Evolutionary conservation across 495 filamentous ascomycete genomes (phyloP), one percentile per base, ranked within the genome.

Genomic region (Xylaria sp.): DNA sequence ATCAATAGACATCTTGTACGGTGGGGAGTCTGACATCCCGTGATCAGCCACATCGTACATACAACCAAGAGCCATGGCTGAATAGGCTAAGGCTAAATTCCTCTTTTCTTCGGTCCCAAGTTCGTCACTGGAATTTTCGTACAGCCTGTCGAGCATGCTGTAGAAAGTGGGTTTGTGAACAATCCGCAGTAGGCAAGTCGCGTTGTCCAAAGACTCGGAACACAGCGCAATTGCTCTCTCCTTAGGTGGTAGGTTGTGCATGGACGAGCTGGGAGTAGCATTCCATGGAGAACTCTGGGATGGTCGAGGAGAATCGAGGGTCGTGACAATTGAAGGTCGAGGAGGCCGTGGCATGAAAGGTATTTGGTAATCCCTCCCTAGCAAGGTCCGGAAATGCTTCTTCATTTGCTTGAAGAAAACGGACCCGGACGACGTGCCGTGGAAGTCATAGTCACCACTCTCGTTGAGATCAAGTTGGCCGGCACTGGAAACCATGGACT

Each of bases 401-500:
- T 93, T 90, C 86, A 99, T 89, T 46, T 92, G 89, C 72, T 88
- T 85, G 62, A 97, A 86, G 80, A 97, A 98, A 70, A 93, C 91
- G 58, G 95, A 85, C 0, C 96, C 94, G 5, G 96, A 99, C 0
- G 95, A 97, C 70, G 93, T 93, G 50, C 96, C 96, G 77, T 96
- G 93, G 74, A 97, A 99, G 77, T 98, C 96, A 90, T 93, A 97
- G 73, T 97, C 87, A 24, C 95, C 95, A 73, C 90, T 88, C 73
- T 99, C 96, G 78, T 97, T 95, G 21, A 97, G 85, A 76, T 98
- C 97, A 15, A 99, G 84, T 76, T 91, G 93, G 44, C 95, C 96
- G 6, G 93, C 93, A 59, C 93, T 91, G 76, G 92, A 91, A 67
- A 99, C 93, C 97, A 99, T 99, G 7, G 95, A 97, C 78, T 97